These are phyloP conservation scores for Rubia tinctorum DNA, from an alignment of 305 asterid genomes.

Conservation along the genomic window DNA sequence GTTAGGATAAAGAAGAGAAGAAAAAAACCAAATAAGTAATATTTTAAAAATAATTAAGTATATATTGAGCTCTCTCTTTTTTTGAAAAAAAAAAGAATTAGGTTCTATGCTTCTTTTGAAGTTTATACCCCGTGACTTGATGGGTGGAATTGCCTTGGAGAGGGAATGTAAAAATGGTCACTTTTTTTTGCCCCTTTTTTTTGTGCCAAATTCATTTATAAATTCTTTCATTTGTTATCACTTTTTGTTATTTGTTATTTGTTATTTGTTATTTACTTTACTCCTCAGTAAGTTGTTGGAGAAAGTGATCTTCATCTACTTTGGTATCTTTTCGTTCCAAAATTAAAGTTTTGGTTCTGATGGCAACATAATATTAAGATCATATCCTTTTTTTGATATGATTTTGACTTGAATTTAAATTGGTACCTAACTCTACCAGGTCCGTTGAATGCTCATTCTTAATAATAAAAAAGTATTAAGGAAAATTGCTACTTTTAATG, in stretches of 20 bases:
- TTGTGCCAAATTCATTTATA: slow-evolving; percentile 17
- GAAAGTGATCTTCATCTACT: neutral
- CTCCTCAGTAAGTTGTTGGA: neutral
- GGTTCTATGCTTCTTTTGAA: neutral
- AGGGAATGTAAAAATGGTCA: slow-evolving; percentile 25
- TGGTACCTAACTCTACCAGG: neutral
- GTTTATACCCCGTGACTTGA: neutral
- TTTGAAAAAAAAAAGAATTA: neutral
- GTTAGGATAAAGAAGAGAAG: neutral
- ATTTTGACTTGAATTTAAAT: neutral
- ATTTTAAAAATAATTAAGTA: slow-evolving; percentile 13
- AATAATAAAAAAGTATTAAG: neutral
- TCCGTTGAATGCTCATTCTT: slow-evolving; percentile 1
- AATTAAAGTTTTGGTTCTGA: neutral
- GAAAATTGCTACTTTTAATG: neutral
- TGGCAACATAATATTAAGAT: neutral
- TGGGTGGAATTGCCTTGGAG: slow-evolving; percentile 13
- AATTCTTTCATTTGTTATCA: slow-evolving; percentile 26
- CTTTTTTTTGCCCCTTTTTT: neutral
- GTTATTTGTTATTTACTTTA: no score
- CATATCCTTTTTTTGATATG: neutral
- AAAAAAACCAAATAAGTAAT: slow-evolving; percentile 6
- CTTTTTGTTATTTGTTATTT: neutral
- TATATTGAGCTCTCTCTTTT: neutral
- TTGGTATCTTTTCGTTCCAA: neutral